phyloP scores from a whole-genome alignment of 495 filamentous ascomycete genomes.

The Clohesyomyces aquaticus region DNA sequence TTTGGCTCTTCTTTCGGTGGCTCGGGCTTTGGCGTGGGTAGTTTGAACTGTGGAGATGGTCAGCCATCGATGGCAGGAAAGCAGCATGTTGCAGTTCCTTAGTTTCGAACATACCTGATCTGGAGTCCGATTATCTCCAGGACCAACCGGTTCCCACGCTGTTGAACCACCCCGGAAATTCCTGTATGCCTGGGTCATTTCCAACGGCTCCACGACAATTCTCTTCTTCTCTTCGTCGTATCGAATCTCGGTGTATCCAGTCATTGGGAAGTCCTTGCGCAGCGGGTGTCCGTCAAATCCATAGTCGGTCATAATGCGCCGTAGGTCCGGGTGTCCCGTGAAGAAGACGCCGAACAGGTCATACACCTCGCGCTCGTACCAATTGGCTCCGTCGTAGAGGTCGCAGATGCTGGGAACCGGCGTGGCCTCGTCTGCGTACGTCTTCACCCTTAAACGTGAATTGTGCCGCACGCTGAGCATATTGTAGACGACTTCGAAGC shows the following conservation, averaged over 20 bases:
- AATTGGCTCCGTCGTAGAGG: conserved; percentile 94
- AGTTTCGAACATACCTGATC: conserved; percentile 59
- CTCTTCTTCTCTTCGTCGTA: conserved; percentile 99
- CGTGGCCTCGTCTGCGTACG: conserved; percentile 95
- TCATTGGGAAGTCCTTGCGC: conserved; percentile 97
- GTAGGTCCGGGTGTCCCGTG: conserved; percentile 88
- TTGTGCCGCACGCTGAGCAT: conserved; percentile 94
- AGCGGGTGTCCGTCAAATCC: conserved; percentile 98
- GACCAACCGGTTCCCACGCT: conserved; percentile 89
- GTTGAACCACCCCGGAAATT: conserved; percentile 75
- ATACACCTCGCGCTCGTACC: conserved; percentile 98
- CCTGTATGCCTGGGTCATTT: conserved; percentile 97
- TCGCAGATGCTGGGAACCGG: conserved; percentile 85
- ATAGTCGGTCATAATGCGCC: conserved; percentile 99
- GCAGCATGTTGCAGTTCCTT: not conserved
- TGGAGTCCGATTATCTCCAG: conserved; percentile 77
- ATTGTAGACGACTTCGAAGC: conserved; percentile 99
- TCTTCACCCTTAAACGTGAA: conserved; percentile 95
- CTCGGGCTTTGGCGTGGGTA: conserved; percentile 94
- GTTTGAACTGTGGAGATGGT: conserved; percentile 67
- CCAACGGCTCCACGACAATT: conserved; percentile 95
- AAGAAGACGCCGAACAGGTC: conserved; percentile 99
- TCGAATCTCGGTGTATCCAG: conserved; percentile 96
- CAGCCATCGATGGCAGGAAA: conserved; percentile 12
- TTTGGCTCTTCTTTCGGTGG: conserved; percentile 85